Base-by-base conservation (phyloP, 169 alveolate genomes). In the Plasmodium chabaudi region DNA sequence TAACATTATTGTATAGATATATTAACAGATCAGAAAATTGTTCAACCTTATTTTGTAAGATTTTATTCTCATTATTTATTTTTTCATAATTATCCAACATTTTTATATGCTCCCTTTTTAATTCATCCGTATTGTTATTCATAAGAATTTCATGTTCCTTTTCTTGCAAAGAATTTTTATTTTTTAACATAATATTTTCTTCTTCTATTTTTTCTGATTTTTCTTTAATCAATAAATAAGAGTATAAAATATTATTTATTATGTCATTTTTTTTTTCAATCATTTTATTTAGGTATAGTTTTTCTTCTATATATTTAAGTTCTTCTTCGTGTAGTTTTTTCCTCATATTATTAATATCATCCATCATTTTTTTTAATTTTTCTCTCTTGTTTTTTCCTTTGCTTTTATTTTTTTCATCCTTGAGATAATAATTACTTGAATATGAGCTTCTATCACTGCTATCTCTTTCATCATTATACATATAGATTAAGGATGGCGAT, bases 261-360 rank as follows among this genome's bases (percentile, higher is more conserved):
- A 77, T 64, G 57, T 77, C 88, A 64, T 77, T 77, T 51, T 77
- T 77, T 63, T 77, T 77, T 63, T 77, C 88, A 21, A 77, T 77
- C 10, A 77, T 77, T 63, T 77, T 64, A 77, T 77, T 77, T 64
- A 77, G 44, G 15, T 77, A 77, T 9, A 77, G 51, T 64, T 77
- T 77, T 64, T 77, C 88, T 68, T 77, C 77, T 34, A 77, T 49
- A 56, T 77, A 47, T 15, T 67, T 44, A 23, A 64, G 12, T 51
- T 77, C 88, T 15, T 63, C 70, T 27, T 77, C 63, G 17, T 77
- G 47, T 27, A 64, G 25, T 34, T 77, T 77, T 9, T 27, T 21
- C 13, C 88, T 64, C 12, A 77, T 25, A 25, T 15, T 10, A 1
- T 6, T 39, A 34, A 77, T 15, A 25, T 77, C 88, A 19, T 61